phyloP scores from a whole-genome alignment of 306 rosid species.

The Potentilla sterilis region DNA sequence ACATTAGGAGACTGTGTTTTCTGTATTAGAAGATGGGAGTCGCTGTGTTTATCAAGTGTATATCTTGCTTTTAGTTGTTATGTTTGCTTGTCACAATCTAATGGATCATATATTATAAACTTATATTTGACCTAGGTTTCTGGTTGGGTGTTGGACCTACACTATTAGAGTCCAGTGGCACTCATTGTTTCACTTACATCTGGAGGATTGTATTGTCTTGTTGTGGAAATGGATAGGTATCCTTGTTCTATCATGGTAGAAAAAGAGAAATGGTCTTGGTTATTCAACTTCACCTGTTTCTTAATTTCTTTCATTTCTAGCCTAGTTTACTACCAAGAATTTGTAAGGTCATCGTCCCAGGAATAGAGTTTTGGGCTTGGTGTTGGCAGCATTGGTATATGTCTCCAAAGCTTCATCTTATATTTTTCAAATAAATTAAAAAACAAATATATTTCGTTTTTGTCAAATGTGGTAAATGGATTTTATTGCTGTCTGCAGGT shows the following conservation, averaged over 20 bases:
- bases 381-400: too few relatives aligned
- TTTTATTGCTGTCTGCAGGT: conserved; percentile 34
- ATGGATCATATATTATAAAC: neutral
- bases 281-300: neutral
- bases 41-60: neutral
- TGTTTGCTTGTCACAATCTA: neutral
- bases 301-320: neutral
- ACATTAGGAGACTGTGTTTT: too few relatives aligned
- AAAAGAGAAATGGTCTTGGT: neutral
- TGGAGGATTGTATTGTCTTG: neutral
- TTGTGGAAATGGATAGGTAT: neutral
- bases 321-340: neutral
- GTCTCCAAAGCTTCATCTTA: neutral
- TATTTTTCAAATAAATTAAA: neutral
- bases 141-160: neutral
- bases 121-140: neutral
- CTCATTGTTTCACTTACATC: neutral
- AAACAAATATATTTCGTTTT: neutral
- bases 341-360: neutral
- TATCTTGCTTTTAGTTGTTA: neutral
- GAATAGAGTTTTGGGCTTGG: neutral
- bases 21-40: neutral
- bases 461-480: neutral
- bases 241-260: neutral
- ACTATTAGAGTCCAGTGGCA: neutral